Base-by-base conservation (phyloP, 2,329 filamentous ascomycete genomes). In the Sporothrix brasiliensis region DNA sequence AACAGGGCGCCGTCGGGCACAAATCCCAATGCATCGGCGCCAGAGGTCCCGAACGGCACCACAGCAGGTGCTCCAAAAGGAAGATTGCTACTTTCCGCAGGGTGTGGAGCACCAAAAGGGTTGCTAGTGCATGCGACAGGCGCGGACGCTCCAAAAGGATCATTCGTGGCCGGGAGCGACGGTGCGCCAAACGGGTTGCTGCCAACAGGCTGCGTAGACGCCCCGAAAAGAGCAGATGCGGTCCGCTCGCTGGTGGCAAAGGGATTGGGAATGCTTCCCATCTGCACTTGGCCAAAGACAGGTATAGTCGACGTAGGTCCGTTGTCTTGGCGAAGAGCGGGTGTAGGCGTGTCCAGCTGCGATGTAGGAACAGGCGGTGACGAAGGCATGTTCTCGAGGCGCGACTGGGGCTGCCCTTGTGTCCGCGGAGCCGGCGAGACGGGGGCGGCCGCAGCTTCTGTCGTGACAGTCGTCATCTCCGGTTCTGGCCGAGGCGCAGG, bases 1-100 rank as follows among this genome's bases (percentile, higher is more conserved):
- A 71, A 73, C n/a, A 71, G 9, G 11, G 30, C 9, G 21, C 54
- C 69, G 53, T 69, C 66, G 9, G 69, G 30, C 24, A 69, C 68
- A 47, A 73, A 72, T 34, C 70, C 72, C 69, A 69, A 67, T 1
- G 47, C 21, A 19, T 69, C 67, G 69, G 58, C 4, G 14, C 60
- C 41, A 14, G 44, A 14, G 6, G 61, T 54, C 24, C 34, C 65
- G 7, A 67, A 67, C 11, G 61, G 61, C 3, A 19, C 30, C 13
- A 49, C 30, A 4, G 54, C n/a, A 13, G 67, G 67, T 10, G 16
- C 50, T 14, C 41, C 67, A 49, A 58, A 68, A 11, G 58, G 58
- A 44, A 16, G 41, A 7, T 30, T 54, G 56, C 16, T 13, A 2
- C 19, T 34, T 6, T 49, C 44, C 13, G 14, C 5, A 14, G 11